These are phyloP conservation scores for Didymella segeticola DNA, from an alignment of 2,329 filamentous ascomycete species.

Conservation along the genomic window DNA sequence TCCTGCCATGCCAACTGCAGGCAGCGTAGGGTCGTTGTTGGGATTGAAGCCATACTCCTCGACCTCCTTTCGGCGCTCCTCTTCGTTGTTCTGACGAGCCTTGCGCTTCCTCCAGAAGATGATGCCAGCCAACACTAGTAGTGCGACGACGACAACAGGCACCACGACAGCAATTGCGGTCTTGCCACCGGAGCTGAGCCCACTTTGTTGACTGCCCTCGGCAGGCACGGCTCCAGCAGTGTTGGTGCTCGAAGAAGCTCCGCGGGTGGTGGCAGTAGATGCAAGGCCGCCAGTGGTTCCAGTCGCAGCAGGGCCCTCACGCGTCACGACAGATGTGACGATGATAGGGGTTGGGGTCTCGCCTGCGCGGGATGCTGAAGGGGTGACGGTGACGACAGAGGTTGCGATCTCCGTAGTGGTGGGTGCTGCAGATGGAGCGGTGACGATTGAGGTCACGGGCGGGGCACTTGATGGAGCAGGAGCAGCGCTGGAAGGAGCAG, in stretches of 20 bases:
- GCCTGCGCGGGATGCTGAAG: conserved; percentile 23
- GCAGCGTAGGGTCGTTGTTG: conserved; percentile 88
- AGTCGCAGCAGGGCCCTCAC: conserved; percentile 13
- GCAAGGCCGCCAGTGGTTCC: conserved; percentile 13
- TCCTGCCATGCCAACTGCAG: conserved; percentile 62
- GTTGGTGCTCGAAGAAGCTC: conserved; percentile 20
- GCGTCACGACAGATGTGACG: conserved; percentile 25
- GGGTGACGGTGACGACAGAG: conserved; percentile 33
- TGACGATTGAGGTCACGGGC: conserved; percentile 25
- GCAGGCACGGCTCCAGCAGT: conserved; percentile 21
- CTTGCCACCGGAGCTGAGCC: conserved; percentile 68
- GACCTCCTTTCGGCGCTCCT: conserved; percentile 91
- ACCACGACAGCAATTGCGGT: conserved; percentile 95
- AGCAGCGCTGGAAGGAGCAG: conserved; percentile 21
- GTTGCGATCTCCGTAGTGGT: conserved; percentile 27
- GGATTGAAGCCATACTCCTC: conserved; percentile 98
- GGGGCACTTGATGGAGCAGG: conserved; percentile 16
- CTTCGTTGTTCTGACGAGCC: conserved; percentile 81
- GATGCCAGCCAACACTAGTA: conserved; percentile 77
- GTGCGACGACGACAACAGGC: conserved; percentile 84
- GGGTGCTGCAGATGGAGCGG: conserved; percentile 32
- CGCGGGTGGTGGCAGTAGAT: conserved; percentile 15
- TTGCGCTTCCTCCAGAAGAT: conserved; percentile 91
- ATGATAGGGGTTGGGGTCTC: conserved; percentile 28
- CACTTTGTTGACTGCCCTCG: conserved; percentile 31